Evolutionary conservation across 2,329 filamentous ascomycete genomes (phyloP).

Genomic region (Nemania sp.): DNA sequence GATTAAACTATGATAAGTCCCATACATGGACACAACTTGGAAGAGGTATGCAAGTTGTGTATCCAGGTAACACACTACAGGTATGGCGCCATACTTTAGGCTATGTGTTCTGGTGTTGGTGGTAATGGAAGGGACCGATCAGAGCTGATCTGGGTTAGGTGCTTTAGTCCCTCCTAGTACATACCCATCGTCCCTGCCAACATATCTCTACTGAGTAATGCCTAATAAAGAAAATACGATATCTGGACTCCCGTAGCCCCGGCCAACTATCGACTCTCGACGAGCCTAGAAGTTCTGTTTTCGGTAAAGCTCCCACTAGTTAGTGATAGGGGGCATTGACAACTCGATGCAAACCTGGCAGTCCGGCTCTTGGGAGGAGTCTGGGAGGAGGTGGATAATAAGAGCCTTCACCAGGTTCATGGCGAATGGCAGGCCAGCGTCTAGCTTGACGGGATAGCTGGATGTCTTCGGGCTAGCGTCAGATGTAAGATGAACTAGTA

Average conservation of each 20-base stretch:
- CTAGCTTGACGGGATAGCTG: conserved; percentile 2
- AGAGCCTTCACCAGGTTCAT: neutral
- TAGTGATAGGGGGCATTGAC: conserved; percentile 21
- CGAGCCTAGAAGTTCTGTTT: conserved; percentile 10
- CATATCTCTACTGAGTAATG: neutral
- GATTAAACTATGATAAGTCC: no score
- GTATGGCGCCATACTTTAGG: no score
- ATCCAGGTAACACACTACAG: no score
- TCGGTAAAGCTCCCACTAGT: conserved; percentile 14
- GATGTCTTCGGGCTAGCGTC: conserved; percentile 22
- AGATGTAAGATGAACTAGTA: conserved; percentile 10
- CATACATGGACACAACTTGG: no score
- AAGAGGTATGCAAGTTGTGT: no score
- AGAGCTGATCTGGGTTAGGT: conserved; percentile 2
- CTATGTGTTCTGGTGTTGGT: neutral
- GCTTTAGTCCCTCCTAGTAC: neutral
- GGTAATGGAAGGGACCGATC: neutral
- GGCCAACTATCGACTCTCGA: conserved; percentile 5
- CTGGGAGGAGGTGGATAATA: conserved; percentile 22
- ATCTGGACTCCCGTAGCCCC: neutral
- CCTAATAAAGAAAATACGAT: conserved; percentile 10
- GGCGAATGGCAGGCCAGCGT: conserved; percentile 21
- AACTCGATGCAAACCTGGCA: conserved; percentile 9
- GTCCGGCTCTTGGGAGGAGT: conserved; percentile 19
- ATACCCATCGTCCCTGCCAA: neutral